Evolutionary conservation across 2,329 filamentous ascomycete species (phyloP).

Genomic region (Pyrenochaeta sp.): DNA sequence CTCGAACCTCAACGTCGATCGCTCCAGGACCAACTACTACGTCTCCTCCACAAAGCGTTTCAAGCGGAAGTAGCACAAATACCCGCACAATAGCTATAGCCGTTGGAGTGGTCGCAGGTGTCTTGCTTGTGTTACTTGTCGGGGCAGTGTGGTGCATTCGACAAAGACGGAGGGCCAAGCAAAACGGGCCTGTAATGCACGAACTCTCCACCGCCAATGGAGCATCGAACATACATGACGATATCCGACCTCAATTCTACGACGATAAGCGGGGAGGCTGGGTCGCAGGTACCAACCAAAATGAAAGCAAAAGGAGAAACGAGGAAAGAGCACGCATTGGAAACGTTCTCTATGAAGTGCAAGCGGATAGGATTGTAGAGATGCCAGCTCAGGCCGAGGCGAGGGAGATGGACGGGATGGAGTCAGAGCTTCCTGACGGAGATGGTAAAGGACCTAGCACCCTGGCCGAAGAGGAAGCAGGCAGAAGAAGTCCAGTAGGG

Average conservation of each 20-base stretch:
- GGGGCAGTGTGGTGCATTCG: neutral
- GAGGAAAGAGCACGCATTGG: neutral
- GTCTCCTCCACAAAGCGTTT: neutral
- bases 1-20: slow-evolving; percentile 3
- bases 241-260: neutral
- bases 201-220: neutral
- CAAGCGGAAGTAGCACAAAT: slow-evolving; percentile 7
- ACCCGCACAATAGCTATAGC: slow-evolving; percentile 1
- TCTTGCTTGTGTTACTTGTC: neutral
- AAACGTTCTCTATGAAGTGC: neutral
- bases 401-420: neutral
- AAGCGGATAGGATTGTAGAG: neutral
- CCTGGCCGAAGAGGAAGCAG: neutral
- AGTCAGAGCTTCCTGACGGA: neutral
- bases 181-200: neutral
- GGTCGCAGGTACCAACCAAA: neutral
- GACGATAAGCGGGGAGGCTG: slow-evolving; percentile 5
- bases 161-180: neutral
- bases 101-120: neutral
- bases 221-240: neutral
- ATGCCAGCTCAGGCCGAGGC: neutral
- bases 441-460: neutral
- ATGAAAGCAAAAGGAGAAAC: neutral
- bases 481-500: neutral
- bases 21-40: slow-evolving; percentile 1